Evolutionary conservation across 2,329 filamentous ascomycete species (phyloP).

Genomic region (Ophiostoma sp.): DNA sequence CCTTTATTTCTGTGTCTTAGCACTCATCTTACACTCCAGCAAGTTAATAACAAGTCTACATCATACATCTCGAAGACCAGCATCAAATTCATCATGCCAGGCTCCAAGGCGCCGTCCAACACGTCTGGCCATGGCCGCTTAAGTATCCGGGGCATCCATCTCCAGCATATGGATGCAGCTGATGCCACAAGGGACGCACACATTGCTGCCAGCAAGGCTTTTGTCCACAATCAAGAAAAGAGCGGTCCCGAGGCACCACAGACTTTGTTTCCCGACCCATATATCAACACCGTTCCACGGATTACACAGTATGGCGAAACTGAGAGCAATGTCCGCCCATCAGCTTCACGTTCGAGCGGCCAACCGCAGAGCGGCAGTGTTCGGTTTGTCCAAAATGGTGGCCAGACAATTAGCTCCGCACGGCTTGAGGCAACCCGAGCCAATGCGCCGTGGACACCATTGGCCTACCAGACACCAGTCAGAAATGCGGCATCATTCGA

Average conservation of each 20-base stretch:
- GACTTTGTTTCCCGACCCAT: constrained; percentile 17
- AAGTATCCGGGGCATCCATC: constrained; percentile 46
- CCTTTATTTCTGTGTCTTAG: not conserved
- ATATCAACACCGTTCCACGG: not conserved
- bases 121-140: constrained; percentile 56
- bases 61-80: not conserved
- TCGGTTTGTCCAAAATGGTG: constrained; percentile 46
- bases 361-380: constrained; percentile 48
- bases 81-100: constrained; percentile 38
- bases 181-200: constrained; percentile 60
- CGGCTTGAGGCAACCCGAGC: not conserved
- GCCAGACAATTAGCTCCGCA: not conserved
- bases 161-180: constrained; percentile 52
- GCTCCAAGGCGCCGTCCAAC: constrained; percentile 45
- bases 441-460: not conserved
- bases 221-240: constrained; percentile 51
- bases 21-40: not conserved
- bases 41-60: not conserved
- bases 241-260: constrained; percentile 39
- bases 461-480: not conserved
- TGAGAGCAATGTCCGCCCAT: not conserved
- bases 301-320: not conserved
- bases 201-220: constrained; percentile 63
- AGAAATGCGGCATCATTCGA: not conserved
- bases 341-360: not conserved